Evolutionary conservation across 208 protist species (phyloP), one percentile per base, ranked within the genome.

Genomic region (Naegleria lovaniensis): DNA sequence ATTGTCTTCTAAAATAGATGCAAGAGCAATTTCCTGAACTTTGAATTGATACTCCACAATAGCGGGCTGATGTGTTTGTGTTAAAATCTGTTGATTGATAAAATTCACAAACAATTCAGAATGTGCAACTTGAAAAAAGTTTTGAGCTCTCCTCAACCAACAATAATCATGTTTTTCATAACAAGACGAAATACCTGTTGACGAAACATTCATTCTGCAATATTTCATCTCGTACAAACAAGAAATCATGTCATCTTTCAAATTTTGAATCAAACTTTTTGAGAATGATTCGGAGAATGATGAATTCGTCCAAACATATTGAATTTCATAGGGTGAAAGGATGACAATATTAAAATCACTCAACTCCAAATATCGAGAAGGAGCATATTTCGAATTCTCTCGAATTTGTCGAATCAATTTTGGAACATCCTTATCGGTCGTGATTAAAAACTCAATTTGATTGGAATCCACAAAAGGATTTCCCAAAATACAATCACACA

Each of bases 121-220:
- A 36, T 29, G 67, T 79, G 19, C 2, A 79, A 79, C 0, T 79
- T 79, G 25, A 9, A 29, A 79, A n/a, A 29, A 33, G n/a, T 7
- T 36, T 79, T 11, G n/a, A 36, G 25, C 2, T 79, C 22, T 15
- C 22, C 67, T 79, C 25, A 79, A 36, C 67, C 67, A 79, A 79
- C 67, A 79, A 79, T 36, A 79, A 79, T 79, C 67, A 79, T 79
- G 67, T 79, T 79, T 79, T 13, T n/a, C 7, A 79, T 79, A 79
- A 33, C 55, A 67, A 22, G 13, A 29, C 1, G 55, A n/a, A n/a
- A n/a, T n/a, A n/a, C n/a, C n/a, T n/a, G n/a, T 1, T 15, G 22
- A 29, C 2, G 55, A 29, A 29, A 4, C 13, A 19, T 67, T 67
- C 3, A 3, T 67, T 67, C 1, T 67, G n/a, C 29, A 36, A 79